These are phyloP conservation scores for Borovskyia barvae DNA, from an alignment of 208 protist species.

Conservation along the genomic window DNA sequence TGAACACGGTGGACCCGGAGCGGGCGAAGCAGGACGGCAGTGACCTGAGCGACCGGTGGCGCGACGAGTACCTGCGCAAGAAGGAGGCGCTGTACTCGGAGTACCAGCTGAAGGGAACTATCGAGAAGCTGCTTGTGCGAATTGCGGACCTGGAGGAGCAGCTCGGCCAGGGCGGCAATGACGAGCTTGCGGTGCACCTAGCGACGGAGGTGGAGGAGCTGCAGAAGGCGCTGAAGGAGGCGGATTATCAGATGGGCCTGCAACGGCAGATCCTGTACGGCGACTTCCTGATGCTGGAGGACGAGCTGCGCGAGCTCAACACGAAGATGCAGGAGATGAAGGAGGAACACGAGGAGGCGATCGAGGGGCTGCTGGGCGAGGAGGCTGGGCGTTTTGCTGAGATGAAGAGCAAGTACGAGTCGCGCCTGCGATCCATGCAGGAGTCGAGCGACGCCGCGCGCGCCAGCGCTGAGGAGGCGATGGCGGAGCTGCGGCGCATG, in stretches of 20 bases:
- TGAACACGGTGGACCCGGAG: constrained; percentile 64
- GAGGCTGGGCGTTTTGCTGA: constrained; percentile 39
- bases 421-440: constrained; percentile 19
- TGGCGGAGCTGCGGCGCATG: constrained; percentile 13
- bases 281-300: constrained; percentile 60
- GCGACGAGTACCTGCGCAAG: constrained; percentile 69
- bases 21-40: constrained; percentile 31
- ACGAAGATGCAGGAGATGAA: constrained; percentile 75
- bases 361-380: constrained; percentile 60
- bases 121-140: constrained; percentile 54
- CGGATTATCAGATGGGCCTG: constrained; percentile 53
- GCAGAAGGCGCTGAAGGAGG: constrained; percentile 59
- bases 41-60: constrained; percentile 40
- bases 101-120: constrained; percentile 67
- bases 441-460: constrained; percentile 17
- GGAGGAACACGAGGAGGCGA: constrained; percentile 66
- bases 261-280: constrained; percentile 70
- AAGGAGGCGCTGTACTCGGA: constrained; percentile 74
- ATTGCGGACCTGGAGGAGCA: constrained; percentile 67
- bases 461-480: constrained; percentile 18
- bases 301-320: constrained; percentile 58
- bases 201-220: constrained; percentile 54
- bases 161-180: constrained; percentile 42
- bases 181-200: constrained; percentile 54
- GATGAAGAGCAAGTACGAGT: constrained; percentile 37